These are phyloP conservation scores for Phytophthora cajani DNA, from an alignment of 352 stramenopile genomes.

Conservation along the genomic window DNA sequence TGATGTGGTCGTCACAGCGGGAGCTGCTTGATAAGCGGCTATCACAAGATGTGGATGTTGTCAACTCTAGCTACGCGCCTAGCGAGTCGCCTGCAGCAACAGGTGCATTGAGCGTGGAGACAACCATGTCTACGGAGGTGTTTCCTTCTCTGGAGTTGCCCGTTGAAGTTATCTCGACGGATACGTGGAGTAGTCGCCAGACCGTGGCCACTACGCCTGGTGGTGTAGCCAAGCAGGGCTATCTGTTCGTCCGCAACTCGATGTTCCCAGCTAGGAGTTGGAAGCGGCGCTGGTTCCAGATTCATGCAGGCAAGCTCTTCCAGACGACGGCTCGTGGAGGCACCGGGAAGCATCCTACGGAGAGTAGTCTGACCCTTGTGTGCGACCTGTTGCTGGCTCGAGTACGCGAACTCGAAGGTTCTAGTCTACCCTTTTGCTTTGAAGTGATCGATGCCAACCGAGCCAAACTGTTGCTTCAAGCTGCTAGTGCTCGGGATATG, in stretches of 20 bases:
- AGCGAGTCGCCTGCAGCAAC: conserved; percentile 24
- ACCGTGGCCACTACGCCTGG: conserved; percentile 35
- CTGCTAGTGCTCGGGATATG: conserved; percentile 77
- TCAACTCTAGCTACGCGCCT: conserved; percentile 21
- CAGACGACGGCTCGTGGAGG: conserved; percentile 53
- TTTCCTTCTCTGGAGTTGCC: conserved; percentile 66
- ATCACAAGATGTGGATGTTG: conserved; percentile 54
- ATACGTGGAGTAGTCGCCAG: conserved; percentile 66
- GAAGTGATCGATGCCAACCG: conserved; percentile 87
- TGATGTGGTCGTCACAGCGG: conserved; percentile 77
- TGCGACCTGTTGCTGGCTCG: conserved; percentile 86
- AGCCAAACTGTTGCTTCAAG: conserved; percentile 79
- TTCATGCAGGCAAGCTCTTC: conserved; percentile 87
- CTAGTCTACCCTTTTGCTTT: conserved; percentile 76
- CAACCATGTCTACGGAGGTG: conserved; percentile 25
- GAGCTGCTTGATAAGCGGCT: conserved; percentile 67
- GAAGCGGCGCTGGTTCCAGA: conserved; percentile 90
- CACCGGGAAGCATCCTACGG: conserved; percentile 60
- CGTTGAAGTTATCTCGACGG: conserved; percentile 77
- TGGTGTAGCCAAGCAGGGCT: conserved; percentile 78
- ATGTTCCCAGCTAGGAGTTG: conserved; percentile 85
- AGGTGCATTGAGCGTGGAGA: conserved; percentile 22
- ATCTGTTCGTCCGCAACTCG: conserved; percentile 85
- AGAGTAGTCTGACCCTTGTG: conserved; percentile 75
- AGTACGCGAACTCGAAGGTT: conserved; percentile 63